A percentile compares a stretch with the other conserved stretches of the same genome.
Conservation (phyloP, 2,329 filamentous ascomycete species). For the Plectosphaerella plurivora region DNA sequence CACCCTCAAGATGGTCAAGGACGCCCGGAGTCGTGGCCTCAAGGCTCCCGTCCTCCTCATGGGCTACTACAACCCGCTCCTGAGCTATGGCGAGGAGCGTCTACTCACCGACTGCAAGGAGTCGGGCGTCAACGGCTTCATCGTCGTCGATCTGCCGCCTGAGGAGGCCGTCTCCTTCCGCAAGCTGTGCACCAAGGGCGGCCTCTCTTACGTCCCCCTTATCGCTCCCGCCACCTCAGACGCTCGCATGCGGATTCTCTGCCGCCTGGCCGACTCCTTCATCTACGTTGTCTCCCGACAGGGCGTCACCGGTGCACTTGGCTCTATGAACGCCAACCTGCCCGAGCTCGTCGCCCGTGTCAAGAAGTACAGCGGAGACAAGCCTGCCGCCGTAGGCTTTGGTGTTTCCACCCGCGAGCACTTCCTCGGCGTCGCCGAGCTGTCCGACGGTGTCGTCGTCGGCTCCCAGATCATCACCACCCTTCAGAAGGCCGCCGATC, state of each 20-base stretch:
- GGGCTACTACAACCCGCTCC: conserved; percentile 97
- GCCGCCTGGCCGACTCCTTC: conserved; percentile 95
- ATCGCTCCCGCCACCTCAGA: conserved; percentile 94
- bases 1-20: conserved; percentile 78
- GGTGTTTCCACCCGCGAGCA: conserved; percentile 95
- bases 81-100: conserved; percentile 89
- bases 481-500: conserved; percentile 63
- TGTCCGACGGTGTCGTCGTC: conserved; percentile 93
- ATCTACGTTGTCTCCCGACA: conserved; percentile 98
- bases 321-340: conserved; percentile 74
- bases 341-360: conserved; percentile 80
- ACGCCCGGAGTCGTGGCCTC: conserved; percentile 72
- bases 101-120: conserved; percentile 80
- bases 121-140: conserved; percentile 91
- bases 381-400: conserved; percentile 89
- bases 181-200: conserved; percentile 72
- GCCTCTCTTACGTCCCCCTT: conserved; percentile 91
- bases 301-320: conserved; percentile 90
- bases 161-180: conserved; percentile 94
- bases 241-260: conserved; percentile 88
- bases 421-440: conserved; percentile 76
- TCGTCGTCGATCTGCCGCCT: conserved; percentile 90
- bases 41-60: conserved; percentile 84
- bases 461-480: conserved; percentile 91
- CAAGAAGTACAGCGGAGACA: conserved; percentile 86